phyloP scores from a whole-genome alignment of 441 rosid species.

The Syzygium syzygioides region DNA sequence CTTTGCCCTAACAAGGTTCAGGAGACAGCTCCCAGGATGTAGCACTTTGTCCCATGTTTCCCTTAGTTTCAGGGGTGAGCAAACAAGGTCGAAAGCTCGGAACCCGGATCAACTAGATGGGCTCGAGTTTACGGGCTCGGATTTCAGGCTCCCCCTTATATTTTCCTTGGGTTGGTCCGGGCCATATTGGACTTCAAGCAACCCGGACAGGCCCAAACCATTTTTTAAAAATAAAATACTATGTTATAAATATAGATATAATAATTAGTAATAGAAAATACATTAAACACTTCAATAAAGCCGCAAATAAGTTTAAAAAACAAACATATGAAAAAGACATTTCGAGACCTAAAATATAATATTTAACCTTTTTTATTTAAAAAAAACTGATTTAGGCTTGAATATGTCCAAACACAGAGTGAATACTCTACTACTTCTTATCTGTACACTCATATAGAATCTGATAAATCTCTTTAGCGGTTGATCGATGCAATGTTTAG shows the following conservation, averaged over 20 bases:
- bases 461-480: too few species aligned
- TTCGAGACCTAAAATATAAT: neutral
- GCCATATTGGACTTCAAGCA: too few species aligned
- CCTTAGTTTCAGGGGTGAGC: neutral
- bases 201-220: too few species aligned
- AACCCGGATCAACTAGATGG: accelerated
- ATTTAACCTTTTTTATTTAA: neutral
- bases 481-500: too few species aligned
- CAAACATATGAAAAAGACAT: neutral
- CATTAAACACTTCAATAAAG: neutral
- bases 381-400: neutral
- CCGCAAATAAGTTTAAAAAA: neutral
- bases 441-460: neutral
- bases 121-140: neutral
- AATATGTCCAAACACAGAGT: neutral
- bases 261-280: accelerated
- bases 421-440: neutral
- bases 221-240: too few species aligned
- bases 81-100: neutral
- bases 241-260: too few species aligned
- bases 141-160: neutral
- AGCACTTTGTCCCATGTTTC: neutral
- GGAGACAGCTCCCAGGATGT: accelerated
- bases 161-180: too few species aligned
- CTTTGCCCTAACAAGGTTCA: too few species aligned